Evolutionary conservation across 2,329 filamentous ascomycete genomes (phyloP).

Genomic region (Cercospora sesami): DNA sequence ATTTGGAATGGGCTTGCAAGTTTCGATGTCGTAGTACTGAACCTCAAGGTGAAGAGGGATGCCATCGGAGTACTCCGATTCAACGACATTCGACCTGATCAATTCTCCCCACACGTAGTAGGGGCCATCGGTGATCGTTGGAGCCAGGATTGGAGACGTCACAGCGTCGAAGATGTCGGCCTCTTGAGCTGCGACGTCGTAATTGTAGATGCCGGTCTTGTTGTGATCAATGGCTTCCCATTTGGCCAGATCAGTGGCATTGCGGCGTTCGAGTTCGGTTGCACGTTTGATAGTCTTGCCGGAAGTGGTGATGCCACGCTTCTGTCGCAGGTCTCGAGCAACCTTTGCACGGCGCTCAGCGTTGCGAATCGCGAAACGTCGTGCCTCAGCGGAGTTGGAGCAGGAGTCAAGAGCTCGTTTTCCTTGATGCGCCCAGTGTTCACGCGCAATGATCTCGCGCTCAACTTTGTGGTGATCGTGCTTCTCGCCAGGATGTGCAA

Average conservation of each 20-base stretch:
- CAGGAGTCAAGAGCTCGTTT: slow-evolving; percentile 23
- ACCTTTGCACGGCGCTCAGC: slow-evolving; percentile 19
- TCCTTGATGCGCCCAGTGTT: slow-evolving; percentile 24
- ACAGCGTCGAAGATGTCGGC: slow-evolving; percentile 33
- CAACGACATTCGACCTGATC: slow-evolving; percentile 45
- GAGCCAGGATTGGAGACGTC: slow-evolving; percentile 33
- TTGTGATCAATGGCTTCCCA: slow-evolving; percentile 39
- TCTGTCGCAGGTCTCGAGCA: slow-evolving; percentile 19
- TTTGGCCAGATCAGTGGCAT: slow-evolving; percentile 31
- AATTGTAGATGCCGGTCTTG: slow-evolving; percentile 32
- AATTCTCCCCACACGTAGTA: slow-evolving; percentile 41
- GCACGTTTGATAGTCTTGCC: slow-evolving; percentile 16
- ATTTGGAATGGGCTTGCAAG: slow-evolving; percentile 46
- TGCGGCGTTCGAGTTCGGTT: slow-evolving; percentile 22
- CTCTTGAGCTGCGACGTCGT: slow-evolving; percentile 21
- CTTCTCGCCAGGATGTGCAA: slow-evolving; percentile 40
- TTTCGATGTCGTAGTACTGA: slow-evolving; percentile 48
- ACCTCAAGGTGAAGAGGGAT: slow-evolving; percentile 47
- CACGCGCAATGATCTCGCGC: slow-evolving; percentile 36
- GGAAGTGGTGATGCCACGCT: slow-evolving; percentile 19
- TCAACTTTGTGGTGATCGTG: slow-evolving; percentile 37
- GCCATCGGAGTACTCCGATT: slow-evolving; percentile 45
- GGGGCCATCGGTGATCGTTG: slow-evolving; percentile 26
- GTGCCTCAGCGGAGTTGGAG: slow-evolving; percentile 17
- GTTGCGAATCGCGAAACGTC: slow-evolving; percentile 19